Conservation (phyloP, 805 yeast species). For the Priceomyces medius region DNA sequence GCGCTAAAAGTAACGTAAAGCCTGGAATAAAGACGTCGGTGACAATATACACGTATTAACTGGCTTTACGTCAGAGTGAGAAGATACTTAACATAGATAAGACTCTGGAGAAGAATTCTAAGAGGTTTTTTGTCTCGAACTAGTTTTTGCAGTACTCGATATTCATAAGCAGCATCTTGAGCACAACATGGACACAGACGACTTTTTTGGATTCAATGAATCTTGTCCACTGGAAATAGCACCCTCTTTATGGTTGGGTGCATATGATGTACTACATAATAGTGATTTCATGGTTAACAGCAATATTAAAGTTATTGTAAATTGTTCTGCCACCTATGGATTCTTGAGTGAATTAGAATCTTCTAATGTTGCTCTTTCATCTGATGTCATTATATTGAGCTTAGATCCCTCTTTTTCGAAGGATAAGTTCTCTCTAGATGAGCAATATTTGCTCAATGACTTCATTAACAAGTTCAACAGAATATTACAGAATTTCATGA, state of each 20-base stretch:
- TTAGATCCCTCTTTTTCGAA: slow-evolving; percentile 34
- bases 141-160: neutral
- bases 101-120: too few relatives aligned
- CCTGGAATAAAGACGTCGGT: neutral
- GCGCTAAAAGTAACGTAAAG: neutral
- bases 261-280: slow-evolving; percentile 14
- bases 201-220: neutral
- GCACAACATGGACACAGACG: neutral
- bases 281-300: slow-evolving; percentile 15
- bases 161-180: neutral
- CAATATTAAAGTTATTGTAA: slow-evolving; percentile 38
- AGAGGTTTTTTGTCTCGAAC: neutral
- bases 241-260: slow-evolving; percentile 31
- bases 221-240: slow-evolving; percentile 20
- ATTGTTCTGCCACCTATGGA: slow-evolving; percentile 33
- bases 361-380: slow-evolving; percentile 23
- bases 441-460: slow-evolving; percentile 19
- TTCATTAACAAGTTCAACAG: slow-evolving; percentile 30
- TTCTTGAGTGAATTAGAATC: slow-evolving; percentile 28
- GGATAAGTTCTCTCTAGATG: slow-evolving; percentile 16
- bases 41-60: neutral
- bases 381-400: slow-evolving; percentile 37
- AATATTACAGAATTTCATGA: slow-evolving; percentile 38
- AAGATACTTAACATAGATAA: too few relatives aligned
- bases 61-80: too few relatives aligned